Evolutionary conservation across 768 basidiomycete species (phyloP).

Genomic region (Sistotremastrum suecicum): DNA sequence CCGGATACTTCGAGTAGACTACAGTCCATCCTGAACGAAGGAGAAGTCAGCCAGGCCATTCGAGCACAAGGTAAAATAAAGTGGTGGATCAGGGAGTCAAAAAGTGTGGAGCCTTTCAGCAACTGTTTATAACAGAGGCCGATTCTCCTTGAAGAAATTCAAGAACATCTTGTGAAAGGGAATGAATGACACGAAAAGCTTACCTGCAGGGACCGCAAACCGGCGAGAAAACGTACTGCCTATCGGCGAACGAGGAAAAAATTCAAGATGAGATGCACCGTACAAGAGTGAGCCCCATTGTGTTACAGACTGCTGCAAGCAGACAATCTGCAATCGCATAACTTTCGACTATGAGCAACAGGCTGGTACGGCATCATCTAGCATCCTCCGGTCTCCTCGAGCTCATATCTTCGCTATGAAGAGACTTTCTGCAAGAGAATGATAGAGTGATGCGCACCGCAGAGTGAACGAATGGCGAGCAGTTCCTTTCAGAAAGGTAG

Average conservation of each 20-base stretch:
- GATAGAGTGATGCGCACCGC: constrained; percentile 29
- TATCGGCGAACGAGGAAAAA: constrained; percentile 45
- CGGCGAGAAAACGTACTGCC: constrained; percentile 24
- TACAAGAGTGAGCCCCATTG: constrained; percentile 88
- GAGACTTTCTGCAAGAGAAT: constrained; percentile 40
- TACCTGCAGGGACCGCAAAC: constrained; percentile 3
- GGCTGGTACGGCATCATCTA: constrained; percentile 24
- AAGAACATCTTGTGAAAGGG: constrained; percentile 44
- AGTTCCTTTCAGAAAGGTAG: constrained; percentile 25
- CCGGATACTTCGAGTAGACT: no score
- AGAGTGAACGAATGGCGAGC: constrained; percentile 17
- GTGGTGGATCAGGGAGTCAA: no score
- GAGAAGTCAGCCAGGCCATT: no score
- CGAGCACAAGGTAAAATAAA: no score
- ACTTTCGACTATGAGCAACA: constrained; percentile 80
- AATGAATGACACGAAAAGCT: constrained; percentile 6
- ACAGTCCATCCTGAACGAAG: no score
- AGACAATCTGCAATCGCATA: constrained; percentile 57
- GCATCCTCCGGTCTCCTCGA: constrained; percentile 29
- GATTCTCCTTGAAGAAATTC: constrained; percentile 92
- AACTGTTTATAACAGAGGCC: no score
- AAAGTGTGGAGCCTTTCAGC: no score
- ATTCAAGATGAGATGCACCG: constrained; percentile 34
- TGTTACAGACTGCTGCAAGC: constrained; percentile 40
- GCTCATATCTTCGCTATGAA: constrained; percentile 69